Base-by-base conservation (phyloP, 305 asterid genomes). In the Fraxinus sp. region DNA sequence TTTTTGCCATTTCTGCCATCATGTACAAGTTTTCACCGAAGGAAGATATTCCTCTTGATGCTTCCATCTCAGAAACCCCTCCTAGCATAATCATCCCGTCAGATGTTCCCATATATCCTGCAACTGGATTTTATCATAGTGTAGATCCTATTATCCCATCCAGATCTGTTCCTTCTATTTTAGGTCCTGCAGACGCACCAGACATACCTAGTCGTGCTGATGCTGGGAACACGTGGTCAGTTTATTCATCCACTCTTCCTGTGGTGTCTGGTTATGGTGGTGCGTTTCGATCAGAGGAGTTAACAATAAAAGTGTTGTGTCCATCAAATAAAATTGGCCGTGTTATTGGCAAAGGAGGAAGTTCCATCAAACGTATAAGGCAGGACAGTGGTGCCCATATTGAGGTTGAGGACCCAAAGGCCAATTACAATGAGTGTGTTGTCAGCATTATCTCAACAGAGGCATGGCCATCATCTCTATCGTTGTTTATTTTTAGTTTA, bases 261-360 rank as follows among this genome's bases (percentile, higher is more conserved):
- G 84, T 94, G 87, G 90, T 93, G 72, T 90, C 99, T 89, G 93
- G 97, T 83, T 92, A 92, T 84, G 88, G 93, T 70, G 89, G 91
- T 81, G 81, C 86, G 22, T 86, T 91, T 77, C 90, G 82, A 76
- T 84, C 93, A 14, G 96, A 92, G 90, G 97, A 94, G 82, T 90
- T 96, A 78, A 83, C 68, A 4, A 83, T 94, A 73, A 96, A 91
- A 87, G 91, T 96, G 79, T 22, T 96, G 82, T 96, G 99, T 83
- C 98, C 97, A 28, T 84, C 93, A 78, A 87, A 85, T 80, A 92
- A 89, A 88, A 91, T 96, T 85, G 98, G 99, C 26, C 98, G 97
- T 79, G 95, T 96, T 80, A 96, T 96, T 86, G 99, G 99, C 59
- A 96, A 91, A 87, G 97, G 96, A 41, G 99, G 99, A 81, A 87